These are phyloP conservation scores for Tagetes patula DNA, from an alignment of 129 eudicot genomes.

Conservation along the genomic window DNA sequence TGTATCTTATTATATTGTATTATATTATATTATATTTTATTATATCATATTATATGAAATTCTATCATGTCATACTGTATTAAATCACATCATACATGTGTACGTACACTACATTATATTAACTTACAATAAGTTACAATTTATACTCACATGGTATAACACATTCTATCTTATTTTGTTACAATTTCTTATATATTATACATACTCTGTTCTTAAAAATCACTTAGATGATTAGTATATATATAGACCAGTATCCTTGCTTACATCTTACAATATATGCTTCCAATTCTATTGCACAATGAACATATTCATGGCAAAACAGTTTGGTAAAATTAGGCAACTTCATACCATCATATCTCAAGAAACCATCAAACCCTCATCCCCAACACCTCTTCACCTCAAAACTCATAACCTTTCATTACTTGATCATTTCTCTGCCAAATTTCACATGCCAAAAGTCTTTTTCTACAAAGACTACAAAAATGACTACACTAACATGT, in stretches of 20 bases:
- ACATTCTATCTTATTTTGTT: neutral
- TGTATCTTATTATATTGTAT: too few relatives aligned
- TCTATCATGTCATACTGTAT: too few relatives aligned
- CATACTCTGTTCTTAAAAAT: neutral
- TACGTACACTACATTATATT: too few relatives aligned
- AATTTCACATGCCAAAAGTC: constrained; percentile 2
- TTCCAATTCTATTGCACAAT: neutral
- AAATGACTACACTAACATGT: neutral
- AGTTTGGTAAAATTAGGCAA: neutral
- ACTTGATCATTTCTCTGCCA: constrained; percentile 5
- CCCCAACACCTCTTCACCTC: constrained; percentile 26
- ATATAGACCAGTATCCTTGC: neutral
- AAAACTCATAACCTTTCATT: constrained; percentile 19
- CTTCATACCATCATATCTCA: constrained; percentile 17
- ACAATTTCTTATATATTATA: neutral
- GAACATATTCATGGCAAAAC: constrained; percentile 2
- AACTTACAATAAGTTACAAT: neutral
- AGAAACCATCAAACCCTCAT: constrained; percentile 22
- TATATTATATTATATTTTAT: too few relatives aligned
- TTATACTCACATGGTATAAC: neutral
- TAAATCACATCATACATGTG: too few relatives aligned
- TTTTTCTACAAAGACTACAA: constrained; percentile 16
- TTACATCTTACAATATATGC: neutral
- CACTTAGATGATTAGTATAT: neutral
- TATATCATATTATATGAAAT: too few relatives aligned